Evolutionary conservation across 2,329 filamentous ascomycete species (phyloP), one percentile per base, ranked within the genome.

Genomic region (Aspergillus viridinutans): DNA sequence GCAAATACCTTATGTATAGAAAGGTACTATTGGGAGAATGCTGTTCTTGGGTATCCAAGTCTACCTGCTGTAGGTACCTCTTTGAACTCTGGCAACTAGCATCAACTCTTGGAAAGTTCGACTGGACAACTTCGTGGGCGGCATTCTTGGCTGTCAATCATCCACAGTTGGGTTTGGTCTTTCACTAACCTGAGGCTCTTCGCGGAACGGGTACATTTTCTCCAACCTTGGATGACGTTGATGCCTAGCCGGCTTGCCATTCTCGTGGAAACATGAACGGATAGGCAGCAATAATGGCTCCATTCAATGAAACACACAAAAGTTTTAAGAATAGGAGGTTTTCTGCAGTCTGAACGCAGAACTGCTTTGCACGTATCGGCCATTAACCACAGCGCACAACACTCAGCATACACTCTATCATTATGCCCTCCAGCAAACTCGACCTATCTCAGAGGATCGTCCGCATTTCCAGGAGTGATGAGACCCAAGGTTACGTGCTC

Each of bases 381-480:
- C 12, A 47, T 25, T 12, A 14, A 47, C 21, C 21, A 47, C 23
- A 23, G 21, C 20, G 32, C 5, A 17, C 5, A 17, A 23, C 12
- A 23, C 40, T 20, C 43, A 3, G n/a, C 17, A 17, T 29, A 47
- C 52, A 58, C 38, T 47, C 25, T 26, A 52, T 29, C 17, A 25
- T 35, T 26, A 62, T 63, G 57, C 50, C 59, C 40, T 51, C 48
- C 5, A 50, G 50, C 20, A 40, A 58, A 52, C 28, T 38, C 60
- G 61, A 55, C 28, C 40, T 57, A 25, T 32, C 47, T 28, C 59
- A 72, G n/a, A 72, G 67, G 56, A 74, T 85, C 54, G 63, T 85
- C 35, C 79, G 80, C 42, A 71, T 85, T 60, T 72, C 75, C 48
- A 77, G 81, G 50, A 79, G 78, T 45, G 77, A 78, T 56, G 66